Base-by-base conservation (phyloP, 352 stramenopile species). In the Hyaloperonospora brassicae region DNA sequence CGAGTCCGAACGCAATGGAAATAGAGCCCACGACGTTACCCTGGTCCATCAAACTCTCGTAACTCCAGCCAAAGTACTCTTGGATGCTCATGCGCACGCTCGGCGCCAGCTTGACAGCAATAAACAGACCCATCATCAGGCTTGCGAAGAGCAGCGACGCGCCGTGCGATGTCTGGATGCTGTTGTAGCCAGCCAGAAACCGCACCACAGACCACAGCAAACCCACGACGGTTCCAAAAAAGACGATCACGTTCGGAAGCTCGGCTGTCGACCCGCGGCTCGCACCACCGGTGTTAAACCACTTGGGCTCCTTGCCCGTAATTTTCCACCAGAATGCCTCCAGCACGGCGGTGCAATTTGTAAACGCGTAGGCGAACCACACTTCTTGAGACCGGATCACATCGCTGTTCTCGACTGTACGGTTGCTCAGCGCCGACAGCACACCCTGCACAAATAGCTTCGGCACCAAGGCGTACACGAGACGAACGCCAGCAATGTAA, bases 21-120 rank as follows among this genome's bases (percentile, higher is more conserved):
- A 82, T 70, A 27, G 66, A 76, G 59, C 82, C 79, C 60, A 89
- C 69, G 22, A 92, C 85, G 73, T 92, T 92, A 52, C 77, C 79
- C 61, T 92, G 77, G 67, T 89, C 79, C 72, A 70, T 89, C 45
- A 89, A 54, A 57, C 82, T 92, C 64, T 86, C 66, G 67, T 92
- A 89, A 65, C 77, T 89, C 82, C 82, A 92, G 62, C 82, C 82
- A 74, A 89, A 92, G 67, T 92, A 92, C 65, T 92, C 82, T 57
- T 89, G 79, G 64, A 92, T 87, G 58, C 77, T 89, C 82, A 92
- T 92, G 35, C 79, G 79, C 21, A 92, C 79, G 42, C 73, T 88
- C 1, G 82, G 82, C 14, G 76, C 79, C 11, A 92, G 63, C 69
- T 92, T 92, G 38, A 84, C 74, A 8, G 72, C 77, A 53, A 92